Evolutionary conservation across 2,329 filamentous ascomycete genomes (phyloP), one percentile per base, ranked within the genome.

Genomic region (Zymoseptoria crescenta): DNA sequence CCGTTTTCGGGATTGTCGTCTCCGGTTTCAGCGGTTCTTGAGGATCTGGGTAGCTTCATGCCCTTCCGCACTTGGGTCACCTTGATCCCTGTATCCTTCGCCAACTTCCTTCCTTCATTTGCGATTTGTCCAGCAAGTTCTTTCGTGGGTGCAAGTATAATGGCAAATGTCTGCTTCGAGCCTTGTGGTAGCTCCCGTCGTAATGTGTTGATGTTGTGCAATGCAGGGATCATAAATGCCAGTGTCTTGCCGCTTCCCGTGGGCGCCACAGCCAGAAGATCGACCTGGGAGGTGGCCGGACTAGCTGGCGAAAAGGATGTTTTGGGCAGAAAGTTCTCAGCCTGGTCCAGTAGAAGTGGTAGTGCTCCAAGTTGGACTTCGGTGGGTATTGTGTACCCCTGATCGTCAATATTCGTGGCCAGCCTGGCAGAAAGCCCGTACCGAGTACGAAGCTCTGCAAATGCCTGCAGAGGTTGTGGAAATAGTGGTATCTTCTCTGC

Each of bases 231-330:
- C 68, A 97, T 75, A 69, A 96, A 99, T 19, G 91, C 91, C 63
- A 99, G 79, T 0, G 94, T 99, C 79, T 99, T 99, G 51, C 94
- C 94, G 72, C 93, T 97, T 24, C 94, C 94, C 0, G 94, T 99
- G 1, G 94, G 94, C 2, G 94, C 94, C 50, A 97, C 86, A 0
- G 90, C 89, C 63, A 99, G 75, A 48, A 99, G 84, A 76, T 99
- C 87, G 4, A 93, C 78, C 45, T 61, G 57, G 3, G 41, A 21
- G 69, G 69, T 27, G 72, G 55, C 49, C 29, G 58, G 50, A 61
- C 57, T 58, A 62, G 62, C 20, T 64, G 70, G 61, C 35, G 13
- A 45, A 45, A 13, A 45, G 13, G 35, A 45, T 16, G 35, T 13
- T 45, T 45, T 45, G 29, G 85, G 74, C 0, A 82, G 82, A 58